Evolutionary conservation across 75 land plant species (phyloP).

Genomic region (Pseudotsuga menziesii): DNA sequence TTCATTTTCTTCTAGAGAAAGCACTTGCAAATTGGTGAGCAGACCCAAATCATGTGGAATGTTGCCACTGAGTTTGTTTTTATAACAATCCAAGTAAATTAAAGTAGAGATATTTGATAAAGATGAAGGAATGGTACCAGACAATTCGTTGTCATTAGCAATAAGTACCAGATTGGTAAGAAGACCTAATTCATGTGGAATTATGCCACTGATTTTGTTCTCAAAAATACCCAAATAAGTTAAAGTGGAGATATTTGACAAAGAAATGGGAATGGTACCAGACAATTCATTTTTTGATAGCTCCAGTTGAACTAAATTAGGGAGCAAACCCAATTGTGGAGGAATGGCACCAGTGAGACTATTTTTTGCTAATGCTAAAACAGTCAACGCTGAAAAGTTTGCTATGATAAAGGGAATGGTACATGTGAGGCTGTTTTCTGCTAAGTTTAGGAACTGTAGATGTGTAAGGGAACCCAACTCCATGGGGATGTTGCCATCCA

Average conservation of each 20-base stretch:
- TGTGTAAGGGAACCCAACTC: conserved; percentile 8
- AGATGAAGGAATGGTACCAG: conserved; percentile 21
- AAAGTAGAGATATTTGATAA: conserved; percentile 9
- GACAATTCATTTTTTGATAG: too few species aligned
- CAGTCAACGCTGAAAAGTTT: too few species aligned
- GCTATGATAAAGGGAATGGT: conserved; percentile 11
- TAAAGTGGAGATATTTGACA: conserved; percentile 25
- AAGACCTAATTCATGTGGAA: conserved; percentile 26
- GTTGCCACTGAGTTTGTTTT: conserved; percentile 6
- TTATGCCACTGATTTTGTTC: conserved; percentile 27
- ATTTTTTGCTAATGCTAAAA: too few species aligned
- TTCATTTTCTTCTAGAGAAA: conserved; percentile 1
- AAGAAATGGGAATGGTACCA: conserved; percentile 17
- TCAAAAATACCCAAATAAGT: conserved; percentile 11
- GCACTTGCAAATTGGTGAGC: neutral
- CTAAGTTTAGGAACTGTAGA: conserved; percentile 19
- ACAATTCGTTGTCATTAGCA: neutral
- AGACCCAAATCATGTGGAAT: conserved; percentile 13
- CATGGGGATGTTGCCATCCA: conserved; percentile 20
- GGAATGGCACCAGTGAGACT: too few species aligned
- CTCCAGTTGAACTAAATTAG: neutral
- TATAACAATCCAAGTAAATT: neutral
- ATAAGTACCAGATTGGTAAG: neutral
- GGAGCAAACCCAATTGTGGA: too few species aligned
- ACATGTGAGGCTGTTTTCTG: neutral